phyloP scores from a whole-genome alignment of 768 basidiomycete genomes.

The Pluteus cervinus region DNA sequence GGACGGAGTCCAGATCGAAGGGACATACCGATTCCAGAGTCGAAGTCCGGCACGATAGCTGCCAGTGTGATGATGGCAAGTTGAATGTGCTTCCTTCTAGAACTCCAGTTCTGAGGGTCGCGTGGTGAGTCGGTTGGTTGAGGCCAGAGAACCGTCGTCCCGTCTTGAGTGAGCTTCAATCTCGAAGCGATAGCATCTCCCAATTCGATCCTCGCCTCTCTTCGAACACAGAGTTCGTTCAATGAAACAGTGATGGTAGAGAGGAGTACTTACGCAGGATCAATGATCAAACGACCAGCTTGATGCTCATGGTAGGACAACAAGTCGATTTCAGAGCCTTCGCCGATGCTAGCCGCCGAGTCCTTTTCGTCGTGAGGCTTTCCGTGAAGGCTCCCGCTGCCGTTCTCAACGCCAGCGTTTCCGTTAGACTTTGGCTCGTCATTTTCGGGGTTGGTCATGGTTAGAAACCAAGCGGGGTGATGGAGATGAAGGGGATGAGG shows the following conservation, averaged over 20 bases:
- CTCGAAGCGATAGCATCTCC: slow-evolving; percentile 43
- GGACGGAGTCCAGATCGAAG: background rate
- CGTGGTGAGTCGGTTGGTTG: slow-evolving; percentile 39
- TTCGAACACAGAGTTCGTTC: slow-evolving; percentile 11
- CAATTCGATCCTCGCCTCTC: slow-evolving; percentile 51
- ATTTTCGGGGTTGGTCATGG: too few species aligned
- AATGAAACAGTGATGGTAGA: background rate
- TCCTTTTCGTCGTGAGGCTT: too few species aligned
- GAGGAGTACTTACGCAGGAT: slow-evolving; percentile 38
- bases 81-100: slow-evolving; percentile 39
- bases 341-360: slow-evolving; percentile 8
- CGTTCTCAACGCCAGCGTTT: too few species aligned
- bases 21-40: slow-evolving; percentile 42
- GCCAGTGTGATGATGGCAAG: slow-evolving; percentile 50
- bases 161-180: slow-evolving; percentile 46
- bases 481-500: too few species aligned
- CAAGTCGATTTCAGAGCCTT: slow-evolving; percentile 20
- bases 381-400: too few species aligned
- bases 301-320: slow-evolving; percentile 41
- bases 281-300: slow-evolving; percentile 53
- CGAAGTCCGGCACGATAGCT: slow-evolving; percentile 56
- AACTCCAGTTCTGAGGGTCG: slow-evolving; percentile 40
- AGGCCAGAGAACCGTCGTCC: slow-evolving; percentile 54
- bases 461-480: too few species aligned
- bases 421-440: too few species aligned